Evolutionary conservation across 495 filamentous ascomycete species (phyloP), one percentile per base, ranked within the genome.

Genomic region (Tuber brumale): DNA sequence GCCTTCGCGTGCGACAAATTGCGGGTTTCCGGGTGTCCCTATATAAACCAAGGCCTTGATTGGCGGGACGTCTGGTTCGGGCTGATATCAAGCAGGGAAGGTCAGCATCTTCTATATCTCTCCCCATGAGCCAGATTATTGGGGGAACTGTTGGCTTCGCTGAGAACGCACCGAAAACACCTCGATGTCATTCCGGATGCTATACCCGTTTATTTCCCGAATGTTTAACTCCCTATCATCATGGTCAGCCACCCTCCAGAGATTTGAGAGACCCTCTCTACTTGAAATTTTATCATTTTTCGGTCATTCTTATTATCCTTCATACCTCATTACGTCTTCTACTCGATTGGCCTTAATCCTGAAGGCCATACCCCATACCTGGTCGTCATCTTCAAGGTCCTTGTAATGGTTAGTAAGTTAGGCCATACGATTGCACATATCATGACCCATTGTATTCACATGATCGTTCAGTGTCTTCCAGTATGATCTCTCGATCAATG

Each of bases 151-250:
- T 35, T 66, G 27, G 57, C 57, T 66, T 66, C 27, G 12, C 14
- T 35, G 27, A 19, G 57, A 27, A 66, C 57, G 27, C 27, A 66
- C 57, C 7, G 31, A 18, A 66, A 35, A 35, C 27, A 80, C 77
- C 23, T 79, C 61, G 23, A 80, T 76, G 27, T 70, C 75, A 42
- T 80, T 74, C 61, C 82, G 79, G 44, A 86, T 82, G 31, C 83
- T 85, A 83, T 98, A 98, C 10, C 96, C 96, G 83, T 98, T 95
- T 80, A 97, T 97, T 85, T 99, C 96, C 21, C 96, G 91, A 75
- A 97, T 94, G 83, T 98, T 94, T 48, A 99, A 93, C 84, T 97
- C 94, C 73, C 80, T 82, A 43, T 48, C 57, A 27, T 27, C 39
- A 57, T n/a, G 12, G 31, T 71, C 37, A 71, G 70, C 37, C n/a